Percentiles rank a stretch among this genome's conserved stretches.
These are phyloP conservation scores for Alliaria petiolata DNA, from an alignment of 345 rosid species.

Conservation along the genomic window DNA sequence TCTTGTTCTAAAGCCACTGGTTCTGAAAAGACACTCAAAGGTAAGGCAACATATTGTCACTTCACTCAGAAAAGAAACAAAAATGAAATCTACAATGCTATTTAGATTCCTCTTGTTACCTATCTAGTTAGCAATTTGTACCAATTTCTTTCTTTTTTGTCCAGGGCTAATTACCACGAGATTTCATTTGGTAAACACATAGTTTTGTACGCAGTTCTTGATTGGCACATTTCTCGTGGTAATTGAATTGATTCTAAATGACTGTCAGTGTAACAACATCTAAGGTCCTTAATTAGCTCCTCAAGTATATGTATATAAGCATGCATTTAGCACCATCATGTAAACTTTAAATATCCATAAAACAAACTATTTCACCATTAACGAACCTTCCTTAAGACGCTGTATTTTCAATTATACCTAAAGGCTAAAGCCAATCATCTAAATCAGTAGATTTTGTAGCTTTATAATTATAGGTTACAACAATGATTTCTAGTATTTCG, in stretches of 20 bases:
- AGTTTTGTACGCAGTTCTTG: background rate
- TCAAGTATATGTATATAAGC: background rate
- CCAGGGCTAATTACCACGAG: background rate
- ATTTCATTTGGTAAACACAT: background rate
- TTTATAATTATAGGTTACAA: background rate
- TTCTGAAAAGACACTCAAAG: conserved; percentile 25
- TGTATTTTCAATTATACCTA: conserved; percentile 14
- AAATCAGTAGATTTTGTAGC: conserved; percentile 8
- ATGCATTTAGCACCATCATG: conserved; percentile 1
- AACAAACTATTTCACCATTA: background rate
- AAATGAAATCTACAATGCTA: background rate
- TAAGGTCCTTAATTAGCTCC: background rate
- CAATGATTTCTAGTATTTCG: background rate
- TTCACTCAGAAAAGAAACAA: conserved; percentile 9
- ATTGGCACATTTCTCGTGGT: background rate
- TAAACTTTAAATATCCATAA: background rate
- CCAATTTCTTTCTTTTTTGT: background rate
- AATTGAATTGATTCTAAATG: background rate
- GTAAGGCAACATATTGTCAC: conserved; percentile 23
- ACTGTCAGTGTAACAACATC: conserved; percentile 1
- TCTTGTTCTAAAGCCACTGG: background rate
- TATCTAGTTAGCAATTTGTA: conserved; percentile 20
- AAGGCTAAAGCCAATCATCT: conserved; percentile 11
- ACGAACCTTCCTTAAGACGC: conserved; percentile 16
- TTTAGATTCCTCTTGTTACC: conserved; percentile 26